Conservation (phyloP, 805 yeast genomes). For the Kluyveromyces starmeri region DNA sequence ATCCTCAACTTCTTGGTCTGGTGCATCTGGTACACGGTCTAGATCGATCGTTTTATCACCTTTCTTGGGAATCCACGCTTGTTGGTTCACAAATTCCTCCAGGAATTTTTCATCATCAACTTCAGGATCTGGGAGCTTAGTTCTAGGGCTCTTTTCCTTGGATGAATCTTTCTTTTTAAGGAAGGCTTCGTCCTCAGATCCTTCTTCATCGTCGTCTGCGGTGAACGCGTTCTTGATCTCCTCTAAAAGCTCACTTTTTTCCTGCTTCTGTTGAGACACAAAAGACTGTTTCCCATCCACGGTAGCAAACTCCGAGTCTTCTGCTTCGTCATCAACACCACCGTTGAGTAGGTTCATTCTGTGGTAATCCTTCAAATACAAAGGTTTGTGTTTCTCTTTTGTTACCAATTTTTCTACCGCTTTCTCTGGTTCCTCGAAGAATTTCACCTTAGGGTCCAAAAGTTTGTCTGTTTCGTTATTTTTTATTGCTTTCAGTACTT, state of each 20-base stretch:
- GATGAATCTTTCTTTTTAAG: slow-evolving; percentile 51
- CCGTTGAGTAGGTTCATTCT: slow-evolving; percentile 73
- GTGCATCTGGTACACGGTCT: slow-evolving; percentile 33
- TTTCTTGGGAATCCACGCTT: slow-evolving; percentile 83
- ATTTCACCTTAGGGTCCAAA: slow-evolving; percentile 58
- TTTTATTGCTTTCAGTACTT: slow-evolving; percentile 63
- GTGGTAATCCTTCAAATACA: slow-evolving; percentile 88
- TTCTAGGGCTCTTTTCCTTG: slow-evolving; percentile 24
- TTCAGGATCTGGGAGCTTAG: slow-evolving; percentile 56
- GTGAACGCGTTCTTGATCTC: slow-evolving; percentile 68
- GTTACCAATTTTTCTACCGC: slow-evolving; percentile 26
- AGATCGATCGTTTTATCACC: slow-evolving; percentile 48
- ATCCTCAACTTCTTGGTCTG: slow-evolving; percentile 68
- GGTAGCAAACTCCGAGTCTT: slow-evolving; percentile 36
- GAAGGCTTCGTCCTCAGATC: slow-evolving; percentile 33
- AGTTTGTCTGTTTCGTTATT: slow-evolving; percentile 51
- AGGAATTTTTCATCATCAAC: slow-evolving; percentile 61
- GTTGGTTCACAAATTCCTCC: slow-evolving; percentile 58
- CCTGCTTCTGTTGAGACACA: slow-evolving; percentile 66
- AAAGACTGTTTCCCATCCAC: slow-evolving; percentile 47
- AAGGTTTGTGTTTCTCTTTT: slow-evolving; percentile 51
- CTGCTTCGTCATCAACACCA: slow-evolving; percentile 46
- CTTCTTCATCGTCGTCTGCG: slow-evolving; percentile 37
- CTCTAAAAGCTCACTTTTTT: slow-evolving; percentile 58
- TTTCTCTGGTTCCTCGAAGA: slow-evolving; percentile 59